phyloP scores from a whole-genome alignment of 2,329 filamentous ascomycete species.

The Aspergillus candidus region DNA sequence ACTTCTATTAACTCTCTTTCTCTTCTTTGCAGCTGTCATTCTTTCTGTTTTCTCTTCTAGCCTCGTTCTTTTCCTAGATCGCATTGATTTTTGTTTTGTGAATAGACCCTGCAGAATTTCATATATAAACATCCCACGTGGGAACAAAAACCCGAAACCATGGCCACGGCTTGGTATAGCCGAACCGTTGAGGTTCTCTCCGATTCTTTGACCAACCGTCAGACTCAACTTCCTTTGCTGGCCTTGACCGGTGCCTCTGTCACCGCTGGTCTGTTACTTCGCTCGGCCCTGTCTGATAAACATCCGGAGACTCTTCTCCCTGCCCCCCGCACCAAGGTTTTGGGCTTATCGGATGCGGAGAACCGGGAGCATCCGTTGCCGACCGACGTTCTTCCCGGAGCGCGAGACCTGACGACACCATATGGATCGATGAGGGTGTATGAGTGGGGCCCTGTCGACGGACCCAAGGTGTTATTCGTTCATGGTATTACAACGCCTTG shows the following conservation, averaged over 20 bases:
- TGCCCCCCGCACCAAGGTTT: constrained; percentile 33
- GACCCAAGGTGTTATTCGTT: constrained; percentile 66
- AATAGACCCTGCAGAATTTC: neutral
- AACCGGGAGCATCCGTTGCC: constrained; percentile 55
- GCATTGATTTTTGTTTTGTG: constrained; percentile 1
- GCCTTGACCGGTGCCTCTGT: constrained; percentile 33
- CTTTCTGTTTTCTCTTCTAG: too few species aligned
- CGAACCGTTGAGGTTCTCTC: constrained; percentile 31
- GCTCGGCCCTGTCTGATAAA: constrained; percentile 20
- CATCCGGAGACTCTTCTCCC: constrained; percentile 18
- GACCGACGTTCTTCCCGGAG: constrained; percentile 57
- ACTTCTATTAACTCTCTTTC: constrained; percentile 1
- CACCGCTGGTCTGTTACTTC: constrained; percentile 28
- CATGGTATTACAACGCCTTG: constrained; percentile 79
- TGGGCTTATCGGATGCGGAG: constrained; percentile 31
- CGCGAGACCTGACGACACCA: constrained; percentile 53
- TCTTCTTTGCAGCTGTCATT: neutral
- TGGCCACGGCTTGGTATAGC: constrained; percentile 29
- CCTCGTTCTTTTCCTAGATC: neutral
- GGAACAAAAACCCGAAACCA: neutral
- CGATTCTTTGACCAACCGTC: constrained; percentile 25
- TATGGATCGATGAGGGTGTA: constrained; percentile 69
- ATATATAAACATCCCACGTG: neutral
- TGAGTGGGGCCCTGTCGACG: constrained; percentile 70
- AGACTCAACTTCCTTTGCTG: constrained; percentile 27